A percentile compares a stretch with the other conserved stretches of the same genome.
These are phyloP conservation scores for Verticillium tricorpus DNA, from an alignment of 2,329 filamentous ascomycete genomes.

Conservation along the genomic window DNA sequence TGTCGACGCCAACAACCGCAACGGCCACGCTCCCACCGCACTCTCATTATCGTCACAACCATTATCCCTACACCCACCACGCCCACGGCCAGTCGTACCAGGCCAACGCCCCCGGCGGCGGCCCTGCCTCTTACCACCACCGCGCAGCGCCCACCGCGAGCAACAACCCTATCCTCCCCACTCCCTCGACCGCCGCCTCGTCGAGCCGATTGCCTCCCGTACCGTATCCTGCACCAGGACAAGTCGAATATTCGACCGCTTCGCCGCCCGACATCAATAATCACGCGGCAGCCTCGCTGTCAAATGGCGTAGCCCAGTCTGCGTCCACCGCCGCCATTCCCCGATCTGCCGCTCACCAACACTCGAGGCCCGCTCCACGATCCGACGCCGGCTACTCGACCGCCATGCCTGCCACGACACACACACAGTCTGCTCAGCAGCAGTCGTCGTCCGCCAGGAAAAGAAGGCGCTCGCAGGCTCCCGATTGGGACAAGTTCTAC, in stretches of 20 bases:
- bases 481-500: constrained; percentile 78
- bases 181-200: constrained; percentile 32
- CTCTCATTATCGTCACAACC: constrained; percentile 59
- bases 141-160: constrained; percentile 21
- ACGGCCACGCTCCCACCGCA: constrained; percentile 27
- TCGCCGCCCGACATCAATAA: constrained; percentile 13
- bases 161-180: constrained; percentile 31
- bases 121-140: constrained; percentile 17
- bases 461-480: constrained; percentile 55
- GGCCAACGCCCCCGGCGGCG: constrained; percentile 28
- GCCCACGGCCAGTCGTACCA: constrained; percentile 44
- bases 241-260: neutral
- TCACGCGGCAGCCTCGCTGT: constrained; percentile 20
- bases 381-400: constrained; percentile 20
- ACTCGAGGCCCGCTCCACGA: constrained; percentile 20
- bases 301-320: constrained; percentile 32
- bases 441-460: constrained; percentile 36
- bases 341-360: constrained; percentile 20
- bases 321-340: constrained; percentile 25
- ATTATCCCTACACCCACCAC: constrained; percentile 56
- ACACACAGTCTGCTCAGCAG: constrained; percentile 7
- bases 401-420: constrained; percentile 29
- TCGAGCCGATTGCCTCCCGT: constrained; percentile 23
- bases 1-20: constrained; percentile 69
- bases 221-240: constrained; percentile 17